Conservation (phyloP, 345 rosid species). For the Heritiera littoralis region DNA sequence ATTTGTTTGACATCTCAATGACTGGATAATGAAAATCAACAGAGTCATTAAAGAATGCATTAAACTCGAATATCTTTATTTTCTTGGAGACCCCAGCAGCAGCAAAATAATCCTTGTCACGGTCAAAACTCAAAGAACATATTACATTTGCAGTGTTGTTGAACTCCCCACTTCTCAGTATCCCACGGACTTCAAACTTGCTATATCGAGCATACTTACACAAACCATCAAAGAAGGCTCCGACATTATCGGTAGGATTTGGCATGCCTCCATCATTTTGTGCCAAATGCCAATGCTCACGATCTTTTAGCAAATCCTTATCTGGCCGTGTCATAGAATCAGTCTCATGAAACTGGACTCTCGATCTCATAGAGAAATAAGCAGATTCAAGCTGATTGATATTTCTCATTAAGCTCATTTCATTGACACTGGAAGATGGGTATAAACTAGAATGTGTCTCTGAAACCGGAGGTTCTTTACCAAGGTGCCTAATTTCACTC, state of each 20-base stretch:
- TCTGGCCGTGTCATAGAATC: constrained; percentile 50
- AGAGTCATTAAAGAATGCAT: constrained; percentile 71
- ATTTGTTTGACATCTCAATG: constrained; percentile 83
- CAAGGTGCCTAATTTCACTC: constrained; percentile 28
- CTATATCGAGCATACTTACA: constrained; percentile 92
- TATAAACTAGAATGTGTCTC: constrained; percentile 41
- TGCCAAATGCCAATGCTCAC: constrained; percentile 41
- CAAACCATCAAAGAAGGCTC: constrained; percentile 87
- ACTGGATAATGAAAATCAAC: constrained; percentile 94
- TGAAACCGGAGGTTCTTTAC: constrained; percentile 24
- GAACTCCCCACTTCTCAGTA: constrained; percentile 78
- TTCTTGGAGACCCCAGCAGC: constrained; percentile 97
- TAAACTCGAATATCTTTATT: constrained; percentile 88
- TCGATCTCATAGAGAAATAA: constrained; percentile 79
- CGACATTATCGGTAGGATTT: constrained; percentile 60
- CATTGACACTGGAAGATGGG: constrained; percentile 43
- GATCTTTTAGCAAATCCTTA: constrained; percentile 56
- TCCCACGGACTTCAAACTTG: constrained; percentile 78
- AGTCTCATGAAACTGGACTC: constrained; percentile 52
- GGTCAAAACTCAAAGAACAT: constrained; percentile 88
- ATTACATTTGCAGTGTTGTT: constrained; percentile 83
- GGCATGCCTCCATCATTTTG: constrained; percentile 46
- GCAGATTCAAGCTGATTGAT: constrained; percentile 82
- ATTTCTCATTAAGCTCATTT: constrained; percentile 59
- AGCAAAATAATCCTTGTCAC: constrained; percentile 89